Base-by-base conservation (phyloP, 208 protist species). In the Leishmania gerbilli region DNA sequence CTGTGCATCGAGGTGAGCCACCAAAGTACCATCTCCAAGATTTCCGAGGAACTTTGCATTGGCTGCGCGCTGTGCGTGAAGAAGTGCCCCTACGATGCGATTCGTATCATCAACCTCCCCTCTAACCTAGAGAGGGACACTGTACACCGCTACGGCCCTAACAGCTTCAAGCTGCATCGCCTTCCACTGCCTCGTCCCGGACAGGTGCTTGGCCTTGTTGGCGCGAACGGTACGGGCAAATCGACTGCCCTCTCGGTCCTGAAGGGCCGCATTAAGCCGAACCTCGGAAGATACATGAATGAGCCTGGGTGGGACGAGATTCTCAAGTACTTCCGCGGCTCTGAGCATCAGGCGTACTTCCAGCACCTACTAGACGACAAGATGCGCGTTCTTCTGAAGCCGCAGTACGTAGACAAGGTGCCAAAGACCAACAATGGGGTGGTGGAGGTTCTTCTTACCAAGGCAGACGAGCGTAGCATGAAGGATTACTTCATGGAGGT, bases 161-260 rank as follows among this genome's bases (percentile, higher is more conserved):
- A 99, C 93, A 96, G 96, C 56, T 99, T 99, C 95, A 99, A 99
- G 92, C 95, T 99, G 17, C 99, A 99, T 83, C 90, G 99, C 37
- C 93, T 99, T 31, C 99, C 99, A 62, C 96, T 97, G 40, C 99
- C 99, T 68, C 95, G 99, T 68, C 98, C 99, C 31, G 99, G 99
- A 37, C 98, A 99, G 87, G 99, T 99, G 21, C 94, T 99, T 21
- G 99, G 99, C 76, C 93, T 99, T 11, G 99, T 99, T 34, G 99
- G 99, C 72, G 99, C 99, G 24, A 99, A 99, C 93, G 99, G 99
- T 96, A 99, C 99, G 68, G 99, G 99, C 77, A 99, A 99, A 91
- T 99, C 98, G 34, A 99, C 99, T 9, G 99, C 99, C 0, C 93
- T 99, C 5, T 99, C 99, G 82, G 99, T 99, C 76, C 87, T 99